Evolutionary conservation across 768 basidiomycete genomes (phyloP), one percentile per base, ranked within the genome.

Genomic region (Pulveroboletus sp.): DNA sequence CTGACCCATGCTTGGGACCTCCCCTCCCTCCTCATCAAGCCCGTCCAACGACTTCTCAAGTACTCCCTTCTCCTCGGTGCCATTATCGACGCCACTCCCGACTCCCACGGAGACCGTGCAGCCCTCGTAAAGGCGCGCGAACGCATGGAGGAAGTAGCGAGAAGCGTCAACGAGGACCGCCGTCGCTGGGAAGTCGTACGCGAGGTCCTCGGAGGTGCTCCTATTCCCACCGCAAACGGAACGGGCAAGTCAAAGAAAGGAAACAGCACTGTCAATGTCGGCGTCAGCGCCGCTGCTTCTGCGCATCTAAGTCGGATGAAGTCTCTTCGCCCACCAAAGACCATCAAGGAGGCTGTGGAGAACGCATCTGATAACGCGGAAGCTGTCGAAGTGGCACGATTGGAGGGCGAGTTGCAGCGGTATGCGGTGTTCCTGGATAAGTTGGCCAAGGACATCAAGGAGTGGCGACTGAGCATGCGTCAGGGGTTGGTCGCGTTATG

Each of bases 41-140:
- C 97, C 29, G 92, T 99, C 4, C 97, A 98, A 62, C 84, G 95
- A 14, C 78, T 97, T 46, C 82, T 97, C 55, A 98, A 97, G 65
- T 99, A 99, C 62, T 83, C 90, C 0, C 79, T 98, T 9, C 78
- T 99, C 24, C 80, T 99, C 29, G 70, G 72, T 21, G 81, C 88
- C 21, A 84, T 92, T 55, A 78, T 86, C 44, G 81, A 85, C 42
- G 85, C 84, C 60, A 92, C 90, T 0, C 81, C 84, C 7, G 79
- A 83, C 44, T 64, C 67, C 20, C 87, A 90, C 60, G 70, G 74
- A 1, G 90, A 91, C 69, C 84, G 84, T 17, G 29, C 55, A 1
- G 50, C 64, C 9, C 62, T 68, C 25, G 49, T 68, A 13, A 63
- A 57, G 37, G 56, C 65, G 6, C 67, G 60, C 13, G 38, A 38